A percentile compares a stretch with the other conserved stretches of the same genome.
phyloP scores from a whole-genome alignment of 2,329 filamentous ascomycete species.

The Scedosporium apiospermum region DNA sequence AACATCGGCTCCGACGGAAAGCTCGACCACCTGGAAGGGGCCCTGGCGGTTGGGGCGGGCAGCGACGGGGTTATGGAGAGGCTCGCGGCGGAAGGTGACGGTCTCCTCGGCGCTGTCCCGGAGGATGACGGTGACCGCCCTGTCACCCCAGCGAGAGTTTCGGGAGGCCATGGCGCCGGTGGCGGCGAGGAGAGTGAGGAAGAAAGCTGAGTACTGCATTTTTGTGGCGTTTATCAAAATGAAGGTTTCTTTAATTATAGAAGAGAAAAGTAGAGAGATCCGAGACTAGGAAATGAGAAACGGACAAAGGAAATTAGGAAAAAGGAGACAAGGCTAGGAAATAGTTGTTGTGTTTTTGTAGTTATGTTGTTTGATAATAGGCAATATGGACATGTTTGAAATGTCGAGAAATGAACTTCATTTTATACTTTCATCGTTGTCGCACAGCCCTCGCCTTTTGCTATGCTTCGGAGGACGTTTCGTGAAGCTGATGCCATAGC shows the following conservation, averaged over 20 bases:
- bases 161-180: slow-evolving; percentile 1
- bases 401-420: too few relatives aligned
- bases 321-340: too few relatives aligned
- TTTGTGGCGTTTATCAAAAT: neutral
- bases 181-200: slow-evolving; percentile 2
- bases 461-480: too few relatives aligned
- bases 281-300: too few relatives aligned
- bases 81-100: neutral
- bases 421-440: too few relatives aligned
- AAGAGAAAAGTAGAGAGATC: too few relatives aligned
- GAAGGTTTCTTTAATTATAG: neutral
- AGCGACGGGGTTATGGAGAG: neutral
- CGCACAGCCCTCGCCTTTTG: too few relatives aligned
- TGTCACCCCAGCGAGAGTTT: neutral
- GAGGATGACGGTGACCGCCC: neutral
- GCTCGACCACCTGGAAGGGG: neutral
- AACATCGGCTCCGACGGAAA: neutral
- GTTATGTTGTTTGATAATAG: too few relatives aligned
- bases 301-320: too few relatives aligned
- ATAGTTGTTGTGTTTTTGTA: too few relatives aligned
- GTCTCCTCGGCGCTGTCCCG: neutral
- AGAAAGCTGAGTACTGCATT: slow-evolving; percentile 5
- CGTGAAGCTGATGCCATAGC: too few relatives aligned
- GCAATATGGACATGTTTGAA: too few relatives aligned
- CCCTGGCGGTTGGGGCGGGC: neutral